A percentile compares a stretch with the other conserved stretches of the same genome.
phyloP scores from a whole-genome alignment of 1,284 basidiomycete genomes.

The Ustilago bromivora region DNA sequence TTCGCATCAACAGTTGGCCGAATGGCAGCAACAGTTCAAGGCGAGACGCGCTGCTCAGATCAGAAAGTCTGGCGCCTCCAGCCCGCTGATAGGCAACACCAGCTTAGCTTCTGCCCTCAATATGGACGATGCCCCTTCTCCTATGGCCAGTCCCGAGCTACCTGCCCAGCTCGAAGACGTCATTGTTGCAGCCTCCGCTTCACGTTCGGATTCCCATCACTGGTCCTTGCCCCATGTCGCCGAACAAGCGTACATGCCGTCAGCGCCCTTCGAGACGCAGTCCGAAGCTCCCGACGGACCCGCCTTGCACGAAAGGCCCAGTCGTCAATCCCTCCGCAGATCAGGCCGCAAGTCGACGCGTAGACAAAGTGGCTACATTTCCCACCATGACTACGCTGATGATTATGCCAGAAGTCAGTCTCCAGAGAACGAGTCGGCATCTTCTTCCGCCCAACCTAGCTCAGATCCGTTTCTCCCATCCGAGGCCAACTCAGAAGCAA shows the following conservation, averaged over 20 bases:
- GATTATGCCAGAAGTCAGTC: background rate
- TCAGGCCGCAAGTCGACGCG: constrained; percentile 46
- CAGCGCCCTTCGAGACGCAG: constrained; percentile 3
- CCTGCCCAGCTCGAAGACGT: constrained; percentile 33
- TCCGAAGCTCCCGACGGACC: background rate
- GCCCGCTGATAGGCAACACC: background rate
- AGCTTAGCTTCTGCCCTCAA: constrained; percentile 14
- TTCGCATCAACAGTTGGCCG: background rate
- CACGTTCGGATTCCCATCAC: constrained; percentile 4
- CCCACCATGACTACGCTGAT: constrained; percentile 10
- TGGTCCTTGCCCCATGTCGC: constrained; percentile 11
- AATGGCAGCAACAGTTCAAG: constrained; percentile 20
- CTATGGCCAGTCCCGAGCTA: constrained; percentile 46
- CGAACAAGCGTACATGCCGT: background rate
- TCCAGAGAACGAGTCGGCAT: background rate
- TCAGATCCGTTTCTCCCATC: constrained; percentile 36
- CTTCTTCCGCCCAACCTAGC: constrained; percentile 11
- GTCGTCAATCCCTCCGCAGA: constrained; percentile 15
- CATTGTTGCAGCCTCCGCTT: constrained; percentile 24
- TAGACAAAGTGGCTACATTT: constrained; percentile 43
- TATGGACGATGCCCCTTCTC: constrained; percentile 38
- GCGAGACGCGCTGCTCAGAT: constrained; percentile 2
- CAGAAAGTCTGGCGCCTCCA: background rate
- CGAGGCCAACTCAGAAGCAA: constrained; percentile 36
- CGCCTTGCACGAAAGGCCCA: background rate